phyloP scores from a whole-genome alignment of 2,329 filamentous ascomycete genomes.

The Exophiala oligosperma region DNA sequence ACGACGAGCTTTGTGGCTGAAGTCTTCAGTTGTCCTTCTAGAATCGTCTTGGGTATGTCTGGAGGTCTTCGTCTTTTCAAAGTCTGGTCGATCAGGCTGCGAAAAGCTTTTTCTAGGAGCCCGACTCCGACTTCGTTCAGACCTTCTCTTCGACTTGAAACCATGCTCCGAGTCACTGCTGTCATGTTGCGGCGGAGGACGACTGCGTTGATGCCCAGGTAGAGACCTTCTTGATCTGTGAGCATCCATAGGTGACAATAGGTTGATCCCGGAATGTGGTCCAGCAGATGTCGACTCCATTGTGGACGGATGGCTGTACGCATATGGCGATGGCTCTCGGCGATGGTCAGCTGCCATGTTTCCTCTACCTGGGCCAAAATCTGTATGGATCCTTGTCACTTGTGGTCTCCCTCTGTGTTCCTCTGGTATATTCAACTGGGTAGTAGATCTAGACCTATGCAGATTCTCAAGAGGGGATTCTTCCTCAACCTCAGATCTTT shows the following conservation, averaged over 20 bases:
- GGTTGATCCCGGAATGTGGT: constrained; percentile 5
- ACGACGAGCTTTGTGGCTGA: constrained; percentile 13
- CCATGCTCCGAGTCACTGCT: constrained; percentile 22
- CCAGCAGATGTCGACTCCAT: constrained; percentile 3
- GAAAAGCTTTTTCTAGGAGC: constrained; percentile 15
- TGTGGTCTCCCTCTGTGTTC: constrained; percentile 22
- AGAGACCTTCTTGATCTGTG: constrained; percentile 12
- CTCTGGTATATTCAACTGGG: constrained; percentile 8
- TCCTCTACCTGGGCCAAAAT: constrained; percentile 18
- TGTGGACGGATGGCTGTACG: constrained; percentile 7
- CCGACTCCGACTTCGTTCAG: constrained; percentile 20
- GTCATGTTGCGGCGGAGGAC: constrained; percentile 3
- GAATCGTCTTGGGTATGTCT: background rate
- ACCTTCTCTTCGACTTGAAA: constrained; percentile 9
- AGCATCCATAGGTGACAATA: constrained; percentile 20
- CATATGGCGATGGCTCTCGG: constrained; percentile 28
- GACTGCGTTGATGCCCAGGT: constrained; percentile 16
- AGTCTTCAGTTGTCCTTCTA: constrained; percentile 2
- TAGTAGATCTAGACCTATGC: constrained; percentile 25
- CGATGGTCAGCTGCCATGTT: constrained; percentile 16
- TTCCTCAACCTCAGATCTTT: constrained; percentile 2
- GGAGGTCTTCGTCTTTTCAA: constrained; percentile 13
- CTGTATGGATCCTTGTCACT: constrained; percentile 28
- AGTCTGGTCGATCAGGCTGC: constrained; percentile 19
- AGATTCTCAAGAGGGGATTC: constrained; percentile 4